These are phyloP conservation scores for Didymosphaeria variabile DNA, from an alignment of 2,329 filamentous ascomycete genomes.

Conservation along the genomic window DNA sequence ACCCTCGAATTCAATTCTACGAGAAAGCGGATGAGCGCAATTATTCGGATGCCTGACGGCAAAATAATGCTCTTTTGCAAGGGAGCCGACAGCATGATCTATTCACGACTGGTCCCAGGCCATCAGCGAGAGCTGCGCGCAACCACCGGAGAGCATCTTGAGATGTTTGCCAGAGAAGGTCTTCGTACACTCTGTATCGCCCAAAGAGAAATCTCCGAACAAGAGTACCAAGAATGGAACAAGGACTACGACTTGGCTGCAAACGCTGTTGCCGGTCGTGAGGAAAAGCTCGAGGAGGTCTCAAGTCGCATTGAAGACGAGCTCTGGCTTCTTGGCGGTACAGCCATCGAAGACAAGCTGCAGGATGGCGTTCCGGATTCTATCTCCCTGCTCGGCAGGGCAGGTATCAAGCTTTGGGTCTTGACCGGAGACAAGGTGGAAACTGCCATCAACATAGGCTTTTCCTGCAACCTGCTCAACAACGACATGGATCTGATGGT, in stretches of 20 bases:
- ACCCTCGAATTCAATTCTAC: conserved; percentile 98
- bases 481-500: conserved; percentile 98
- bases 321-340: conserved; percentile 86
- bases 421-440: conserved; percentile 98
- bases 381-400: conserved; percentile 87
- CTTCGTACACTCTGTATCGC: conserved; percentile 95
- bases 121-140: conserved; percentile 85
- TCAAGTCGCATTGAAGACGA: conserved; percentile 92
- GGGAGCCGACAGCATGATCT: conserved; percentile 96
- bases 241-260: conserved; percentile 88
- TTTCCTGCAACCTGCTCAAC: conserved; percentile 96
- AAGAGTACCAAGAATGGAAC: conserved; percentile 86
- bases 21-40: conserved; percentile 96
- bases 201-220: conserved; percentile 78
- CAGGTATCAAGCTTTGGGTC: conserved; percentile 98
- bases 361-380: conserved; percentile 98
- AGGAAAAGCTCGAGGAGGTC: conserved; percentile 90
- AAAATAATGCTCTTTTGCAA: conserved; percentile 95
- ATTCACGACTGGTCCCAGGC: conserved; percentile 84
- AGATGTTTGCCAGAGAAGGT: conserved; percentile 96
- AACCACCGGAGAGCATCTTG: conserved; percentile 89
- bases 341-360: conserved; percentile 94
- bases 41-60: conserved; percentile 91
- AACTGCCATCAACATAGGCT: conserved; percentile 99
- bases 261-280: conserved; percentile 81